Evolutionary conservation across 1,284 basidiomycete genomes (phyloP).

Genomic region (Vanrija pseudolonga): DNA sequence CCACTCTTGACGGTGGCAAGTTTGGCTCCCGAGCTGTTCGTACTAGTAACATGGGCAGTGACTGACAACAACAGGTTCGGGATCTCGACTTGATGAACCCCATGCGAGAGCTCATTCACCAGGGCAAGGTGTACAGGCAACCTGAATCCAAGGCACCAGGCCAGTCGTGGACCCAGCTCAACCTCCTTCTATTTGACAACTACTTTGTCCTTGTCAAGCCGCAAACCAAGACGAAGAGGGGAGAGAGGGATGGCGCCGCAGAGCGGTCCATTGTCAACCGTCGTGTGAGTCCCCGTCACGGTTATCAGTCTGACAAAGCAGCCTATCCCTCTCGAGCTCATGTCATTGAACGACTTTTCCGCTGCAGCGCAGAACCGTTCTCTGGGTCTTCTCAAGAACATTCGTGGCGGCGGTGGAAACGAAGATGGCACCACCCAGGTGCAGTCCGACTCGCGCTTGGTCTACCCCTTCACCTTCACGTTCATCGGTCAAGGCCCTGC

Average conservation of each 20-base stretch:
- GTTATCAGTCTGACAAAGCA: conserved; percentile 35
- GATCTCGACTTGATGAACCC: conserved; percentile 84
- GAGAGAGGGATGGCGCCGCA: conserved; percentile 53
- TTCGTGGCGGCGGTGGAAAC: conserved; percentile 36
- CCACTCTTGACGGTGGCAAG: conserved; percentile 60
- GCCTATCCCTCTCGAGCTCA: conserved; percentile 85
- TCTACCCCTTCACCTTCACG: conserved; percentile 70
- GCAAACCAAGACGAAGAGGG: conserved; percentile 62
- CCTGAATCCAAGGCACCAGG: conserved; percentile 64
- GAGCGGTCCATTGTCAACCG: conserved; percentile 57
- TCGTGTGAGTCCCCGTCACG: conserved; percentile 38
- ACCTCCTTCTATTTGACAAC: conserved; percentile 86
- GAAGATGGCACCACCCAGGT: not conserved
- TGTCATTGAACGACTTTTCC: conserved; percentile 75
- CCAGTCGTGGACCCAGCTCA: conserved; percentile 80
- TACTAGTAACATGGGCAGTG: too few relatives aligned
- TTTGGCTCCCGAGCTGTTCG: conserved; percentile 63
- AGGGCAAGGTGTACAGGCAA: conserved; percentile 74
- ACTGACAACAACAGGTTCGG: conserved; percentile 43
- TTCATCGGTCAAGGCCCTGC: conserved; percentile 78
- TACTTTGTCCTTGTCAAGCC: conserved; percentile 85
- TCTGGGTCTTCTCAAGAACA: conserved; percentile 26
- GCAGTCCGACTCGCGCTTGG: conserved; percentile 58
- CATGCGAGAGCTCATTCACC: conserved; percentile 73
- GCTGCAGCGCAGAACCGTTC: conserved; percentile 47